Percentiles rank a stretch among this genome's conserved stretches.
Conservation (phyloP, 2,329 filamentous ascomycete genomes). For the Aureobasidium namibiae region DNA sequence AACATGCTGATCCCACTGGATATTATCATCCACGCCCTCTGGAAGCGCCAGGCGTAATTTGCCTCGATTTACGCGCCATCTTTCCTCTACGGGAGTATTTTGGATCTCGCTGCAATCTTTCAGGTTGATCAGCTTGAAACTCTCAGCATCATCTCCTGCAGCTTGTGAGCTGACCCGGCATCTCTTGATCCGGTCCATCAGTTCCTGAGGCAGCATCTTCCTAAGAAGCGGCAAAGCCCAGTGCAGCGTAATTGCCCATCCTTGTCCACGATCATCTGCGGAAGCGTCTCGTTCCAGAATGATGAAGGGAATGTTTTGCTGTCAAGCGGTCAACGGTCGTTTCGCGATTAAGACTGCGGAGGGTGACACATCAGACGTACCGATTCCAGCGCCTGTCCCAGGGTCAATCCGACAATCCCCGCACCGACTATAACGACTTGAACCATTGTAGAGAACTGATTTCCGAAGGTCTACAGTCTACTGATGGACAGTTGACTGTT, state of each 20-base stretch:
- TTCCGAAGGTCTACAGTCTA: not conserved
- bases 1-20: not conserved
- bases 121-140: constrained; percentile 3
- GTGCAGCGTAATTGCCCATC: constrained; percentile 1
- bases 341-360: not conserved
- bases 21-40: not conserved
- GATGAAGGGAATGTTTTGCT: not conserved
- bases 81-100: not conserved
- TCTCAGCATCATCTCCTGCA: not conserved
- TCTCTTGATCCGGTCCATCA: not conserved
- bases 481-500: not conserved
- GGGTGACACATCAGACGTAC: not conserved
- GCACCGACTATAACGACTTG: not conserved
- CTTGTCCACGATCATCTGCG: not conserved
- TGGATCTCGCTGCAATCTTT: not conserved
- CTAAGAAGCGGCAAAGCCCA: not conserved
- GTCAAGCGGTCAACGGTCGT: not conserved
- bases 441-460: not conserved
- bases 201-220: not conserved
- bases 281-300: not conserved
- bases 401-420: not conserved
- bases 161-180: not conserved
- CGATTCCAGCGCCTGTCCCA: not conserved
- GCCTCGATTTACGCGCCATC: constrained; percentile 1
- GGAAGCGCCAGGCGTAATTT: not conserved